Base-by-base conservation (phyloP, 768 basidiomycete species). In the Hygrophorus pudorinus region DNA sequence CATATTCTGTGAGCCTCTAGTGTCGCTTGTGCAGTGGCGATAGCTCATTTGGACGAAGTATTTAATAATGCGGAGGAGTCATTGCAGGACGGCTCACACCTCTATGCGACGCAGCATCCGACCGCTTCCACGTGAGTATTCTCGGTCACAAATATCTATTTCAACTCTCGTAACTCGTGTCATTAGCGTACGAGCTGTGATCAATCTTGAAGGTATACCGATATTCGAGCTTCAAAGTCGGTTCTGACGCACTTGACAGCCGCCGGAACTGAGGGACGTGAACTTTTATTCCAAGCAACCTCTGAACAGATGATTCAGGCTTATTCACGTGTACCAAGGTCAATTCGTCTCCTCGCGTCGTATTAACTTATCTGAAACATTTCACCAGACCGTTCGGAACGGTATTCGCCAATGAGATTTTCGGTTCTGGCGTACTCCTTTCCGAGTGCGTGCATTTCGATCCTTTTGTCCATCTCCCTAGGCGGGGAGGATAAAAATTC, bases 41-140 rank as follows among this genome's bases (percentile, higher is more conserved):
- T 1, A 20, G 9, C 18, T 9, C 14, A 5, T 5, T 27, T 3
- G 10, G 13, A 30, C 10, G 13, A 39, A 92, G 89, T 98, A 48
- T 96, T 94, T 67, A 97, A 97, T 52, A 75, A 94, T 48, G 94
- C 85, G 9, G 93, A 98, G 61, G 93, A 98, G 58, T 89, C 85
- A 1, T 65, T 98, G 24, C 94, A 97, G 60, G 94, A 97, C 56
- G 92, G 85, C 0, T 92, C 89, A 0, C 93, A 98, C 62, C 68
- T 96, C 3, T 98, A 83, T 60, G 81, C 91, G 5, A 96, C 91
- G 1, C 90, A 94, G 55, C 90, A 96, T 58, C 78, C 77, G 12
- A 70, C 70, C 47, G 80, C 77, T 21, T 58, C 71, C 8, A 85
- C 80, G 86, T 85, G 44, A 53, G 81, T 28, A 18, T n/a, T 10